A percentile compares a stretch with the other conserved stretches of the same genome.
Conservation (phyloP, 2,329 filamentous ascomycete genomes). For the Apiospora aurea region DNA sequence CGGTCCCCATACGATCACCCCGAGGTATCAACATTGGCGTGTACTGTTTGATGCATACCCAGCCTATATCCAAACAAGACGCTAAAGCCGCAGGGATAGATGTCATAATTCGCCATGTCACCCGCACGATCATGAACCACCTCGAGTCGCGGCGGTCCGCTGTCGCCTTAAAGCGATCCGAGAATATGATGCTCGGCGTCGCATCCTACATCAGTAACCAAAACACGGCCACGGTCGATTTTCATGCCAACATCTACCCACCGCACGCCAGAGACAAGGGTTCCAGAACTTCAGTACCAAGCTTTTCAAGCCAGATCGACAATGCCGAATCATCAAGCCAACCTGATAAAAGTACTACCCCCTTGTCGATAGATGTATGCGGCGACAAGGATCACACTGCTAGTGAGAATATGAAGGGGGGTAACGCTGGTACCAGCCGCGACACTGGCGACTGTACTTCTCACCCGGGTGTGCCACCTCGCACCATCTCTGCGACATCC, state of each 20-base stretch:
- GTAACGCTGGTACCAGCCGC: background rate
- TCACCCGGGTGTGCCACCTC: background rate
- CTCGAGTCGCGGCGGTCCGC: background rate
- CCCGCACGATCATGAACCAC: constrained; percentile 5
- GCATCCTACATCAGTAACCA: background rate
- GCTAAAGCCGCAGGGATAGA: background rate
- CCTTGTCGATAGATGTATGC: background rate
- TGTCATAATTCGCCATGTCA: constrained; percentile 9
- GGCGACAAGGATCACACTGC: background rate
- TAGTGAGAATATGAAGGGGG: no score
- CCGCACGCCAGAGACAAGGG: background rate
- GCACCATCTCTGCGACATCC: background rate
- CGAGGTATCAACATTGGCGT: constrained; percentile 31
- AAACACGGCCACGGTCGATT: background rate
- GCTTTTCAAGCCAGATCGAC: background rate
- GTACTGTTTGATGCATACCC: constrained; percentile 24
- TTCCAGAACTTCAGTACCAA: background rate
- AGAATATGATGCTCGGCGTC: background rate
- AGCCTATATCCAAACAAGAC: constrained; percentile 17
- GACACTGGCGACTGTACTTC: background rate
- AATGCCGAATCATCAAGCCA: background rate
- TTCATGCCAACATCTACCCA: background rate
- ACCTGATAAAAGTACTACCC: background rate
- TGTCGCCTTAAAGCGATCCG: background rate
- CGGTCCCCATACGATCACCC: constrained; percentile 27